Percentiles rank a stretch among this genome's conserved stretches.
These are phyloP conservation scores for Ascochyta clinopodiicola DNA, from an alignment of 2,329 filamentous ascomycete genomes.

Conservation along the genomic window DNA sequence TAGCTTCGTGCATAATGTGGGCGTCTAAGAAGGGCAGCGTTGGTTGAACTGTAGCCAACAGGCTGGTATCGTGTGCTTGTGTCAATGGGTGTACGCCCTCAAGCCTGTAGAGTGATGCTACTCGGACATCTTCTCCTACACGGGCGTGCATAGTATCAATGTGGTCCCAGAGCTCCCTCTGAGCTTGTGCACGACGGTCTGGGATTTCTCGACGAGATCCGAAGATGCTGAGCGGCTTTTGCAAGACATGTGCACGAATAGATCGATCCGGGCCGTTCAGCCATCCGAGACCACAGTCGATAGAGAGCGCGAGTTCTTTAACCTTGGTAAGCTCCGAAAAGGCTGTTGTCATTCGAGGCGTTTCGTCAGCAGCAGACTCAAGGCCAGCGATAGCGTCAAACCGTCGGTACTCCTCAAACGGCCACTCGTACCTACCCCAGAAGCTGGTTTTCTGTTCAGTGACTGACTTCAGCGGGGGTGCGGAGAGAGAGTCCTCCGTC, in stretches of 20 bases:
- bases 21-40: conserved; percentile 40
- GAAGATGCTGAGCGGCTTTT: conserved; percentile 55
- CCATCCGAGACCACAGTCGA: conserved; percentile 73
- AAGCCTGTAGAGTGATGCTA: conserved; percentile 39
- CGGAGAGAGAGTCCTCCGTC: conserved; percentile 58
- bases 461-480: conserved; percentile 63
- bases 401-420: conserved; percentile 63
- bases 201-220: conserved; percentile 48
- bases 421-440: conserved; percentile 72
- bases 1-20: conserved; percentile 37
- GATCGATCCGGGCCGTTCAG: conserved; percentile 67
- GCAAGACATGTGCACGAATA: conserved; percentile 55
- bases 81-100: conserved; percentile 25
- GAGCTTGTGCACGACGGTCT: conserved; percentile 48
- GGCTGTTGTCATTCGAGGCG: conserved; percentile 65
- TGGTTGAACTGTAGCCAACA: conserved; percentile 28
- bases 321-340: conserved; percentile 63
- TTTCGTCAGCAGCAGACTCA: conserved; percentile 70
- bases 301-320: conserved; percentile 69
- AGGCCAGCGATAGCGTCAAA: conserved; percentile 66
- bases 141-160: conserved; percentile 31
- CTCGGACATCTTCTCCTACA: conserved; percentile 31
- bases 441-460: conserved; percentile 64
- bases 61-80: conserved; percentile 20
- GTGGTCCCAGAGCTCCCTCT: conserved; percentile 46